Percentiles rank a stretch among this genome's conserved stretches.
Evolutionary conservation across 2,329 filamentous ascomycete species (phyloP).

Genomic region (Lachnellula cervina): DNA sequence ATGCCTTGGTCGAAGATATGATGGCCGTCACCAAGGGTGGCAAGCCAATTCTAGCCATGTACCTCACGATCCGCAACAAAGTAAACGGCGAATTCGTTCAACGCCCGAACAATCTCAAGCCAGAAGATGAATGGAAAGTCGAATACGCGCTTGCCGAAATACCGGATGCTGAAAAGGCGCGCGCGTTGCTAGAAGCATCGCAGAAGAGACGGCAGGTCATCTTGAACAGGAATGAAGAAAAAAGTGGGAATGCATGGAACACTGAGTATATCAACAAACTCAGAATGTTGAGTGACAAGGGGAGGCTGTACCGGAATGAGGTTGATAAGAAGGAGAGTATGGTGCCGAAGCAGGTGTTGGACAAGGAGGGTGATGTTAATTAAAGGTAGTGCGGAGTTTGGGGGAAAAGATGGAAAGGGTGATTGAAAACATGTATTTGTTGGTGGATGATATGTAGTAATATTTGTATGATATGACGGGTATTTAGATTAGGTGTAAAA

Average conservation of each 20-base stretch:
- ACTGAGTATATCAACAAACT: slow-evolving; percentile 33
- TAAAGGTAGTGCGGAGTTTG: neutral
- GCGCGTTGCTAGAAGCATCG: slow-evolving; percentile 50
- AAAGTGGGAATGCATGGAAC: slow-evolving; percentile 14
- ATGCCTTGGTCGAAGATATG: neutral
- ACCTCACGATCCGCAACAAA: slow-evolving; percentile 66
- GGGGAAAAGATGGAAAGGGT: too few relatives aligned
- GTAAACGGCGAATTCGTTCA: slow-evolving; percentile 61
- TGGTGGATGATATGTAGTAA: too few relatives aligned
- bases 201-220: slow-evolving; percentile 50
- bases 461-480: too few relatives aligned
- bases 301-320: slow-evolving; percentile 52
- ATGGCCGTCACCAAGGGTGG: neutral
- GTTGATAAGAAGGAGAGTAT: slow-evolving; percentile 49
- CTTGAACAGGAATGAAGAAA: slow-evolving; percentile 30
- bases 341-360: slow-evolving; percentile 44
- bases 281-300: slow-evolving; percentile 45
- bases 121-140: slow-evolving; percentile 60
- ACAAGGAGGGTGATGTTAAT: slow-evolving; percentile 19
- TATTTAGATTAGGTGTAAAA: too few relatives aligned
- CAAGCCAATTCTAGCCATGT: slow-evolving; percentile 42
- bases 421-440: too few relatives aligned
- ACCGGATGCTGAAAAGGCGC: slow-evolving; percentile 35
- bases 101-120: slow-evolving; percentile 50
- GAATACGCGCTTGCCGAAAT: slow-evolving; percentile 73